phyloP scores from a whole-genome alignment of 352 stramenopile genomes.

The Phytophthora cactorum region DNA sequence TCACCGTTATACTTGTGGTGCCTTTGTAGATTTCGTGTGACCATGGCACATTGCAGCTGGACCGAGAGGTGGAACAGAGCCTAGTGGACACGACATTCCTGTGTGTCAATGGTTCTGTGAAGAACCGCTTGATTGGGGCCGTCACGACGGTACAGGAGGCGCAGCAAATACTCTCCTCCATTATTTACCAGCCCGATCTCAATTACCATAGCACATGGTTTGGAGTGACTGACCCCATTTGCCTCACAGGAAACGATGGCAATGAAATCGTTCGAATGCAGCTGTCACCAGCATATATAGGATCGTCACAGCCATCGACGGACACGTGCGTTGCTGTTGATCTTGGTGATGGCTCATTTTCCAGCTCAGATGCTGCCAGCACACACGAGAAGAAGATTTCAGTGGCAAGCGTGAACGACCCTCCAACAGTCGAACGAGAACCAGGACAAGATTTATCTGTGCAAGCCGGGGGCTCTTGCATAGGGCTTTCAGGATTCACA shows the following conservation, averaged over 20 bases:
- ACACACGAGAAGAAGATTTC: conserved; percentile 31
- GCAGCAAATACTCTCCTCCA: conserved; percentile 33
- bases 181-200: conserved; percentile 31
- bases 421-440: conserved; percentile 15
- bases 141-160: conserved; percentile 36
- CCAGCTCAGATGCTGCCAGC: conserved; percentile 1
- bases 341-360: not conserved
- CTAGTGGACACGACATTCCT: conserved; percentile 33
- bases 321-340: conserved; percentile 11
- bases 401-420: conserved; percentile 28
- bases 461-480: conserved; percentile 10
- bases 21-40: conserved; percentile 30
- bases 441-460: not conserved
- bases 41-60: conserved; percentile 31
- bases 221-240: conserved; percentile 17
- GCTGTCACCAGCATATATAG: conserved; percentile 3
- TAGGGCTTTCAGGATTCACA: conserved; percentile 16
- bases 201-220: conserved; percentile 32
- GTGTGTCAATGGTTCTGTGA: conserved; percentile 6
- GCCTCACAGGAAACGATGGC: conserved; percentile 1
- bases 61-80: conserved; percentile 3
- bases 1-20: not conserved
- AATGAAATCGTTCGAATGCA: conserved; percentile 30
- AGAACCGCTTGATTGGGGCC: conserved; percentile 15
- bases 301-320: not conserved